Base-by-base conservation (phyloP, 345 rosid species). In the Eucalyptus regnans region DNA sequence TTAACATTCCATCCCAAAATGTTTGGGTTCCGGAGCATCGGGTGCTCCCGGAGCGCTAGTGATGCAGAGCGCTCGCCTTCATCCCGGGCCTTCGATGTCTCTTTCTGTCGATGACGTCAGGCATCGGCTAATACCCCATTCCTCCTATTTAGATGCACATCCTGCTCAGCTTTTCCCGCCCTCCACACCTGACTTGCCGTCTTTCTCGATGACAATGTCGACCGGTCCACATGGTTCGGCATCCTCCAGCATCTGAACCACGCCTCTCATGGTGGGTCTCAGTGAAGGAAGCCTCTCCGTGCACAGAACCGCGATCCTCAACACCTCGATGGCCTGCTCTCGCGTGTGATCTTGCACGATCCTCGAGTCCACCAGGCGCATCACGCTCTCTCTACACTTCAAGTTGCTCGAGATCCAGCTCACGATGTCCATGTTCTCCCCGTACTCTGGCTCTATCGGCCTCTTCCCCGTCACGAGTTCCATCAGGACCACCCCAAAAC, bases 401-500 rank as follows among this genome's bases (percentile, higher is more conserved):
- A 95, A 90, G 86, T 92, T 94, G 94, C 95, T 92, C 37, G 92
- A 90, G 4, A 95, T 92, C 99, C 99, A 98, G 87, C 90, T 91
- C 68, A 97, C 97, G 85, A 98, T 94, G 95, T 97, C 97, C 86
- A 91, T 94, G 91, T 93, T 94, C 84, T 97, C 99, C 58, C 99
- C 98, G 52, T 79, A 97, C 90, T 96, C 98, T 0, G 94, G 90
- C 90, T 97, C 99, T 76, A 96, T 95, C 2, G 99, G 96, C 91
- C 92, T 95, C 90, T 92, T 98, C 18, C 99, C 99, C 0, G 95
- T 97, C 86, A 98, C 97, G 5, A 97, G 93, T 93, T 98, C 99
- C 97, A 97, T 95, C 86, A 98, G 86, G 49, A 98, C 98, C 54
- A 98, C 99, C 11, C 99, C 99, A 37, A 96, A 97, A 90, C 99